Conservation (phyloP, 2,329 filamentous ascomycete genomes). For the Alternaria gansuensis region DNA sequence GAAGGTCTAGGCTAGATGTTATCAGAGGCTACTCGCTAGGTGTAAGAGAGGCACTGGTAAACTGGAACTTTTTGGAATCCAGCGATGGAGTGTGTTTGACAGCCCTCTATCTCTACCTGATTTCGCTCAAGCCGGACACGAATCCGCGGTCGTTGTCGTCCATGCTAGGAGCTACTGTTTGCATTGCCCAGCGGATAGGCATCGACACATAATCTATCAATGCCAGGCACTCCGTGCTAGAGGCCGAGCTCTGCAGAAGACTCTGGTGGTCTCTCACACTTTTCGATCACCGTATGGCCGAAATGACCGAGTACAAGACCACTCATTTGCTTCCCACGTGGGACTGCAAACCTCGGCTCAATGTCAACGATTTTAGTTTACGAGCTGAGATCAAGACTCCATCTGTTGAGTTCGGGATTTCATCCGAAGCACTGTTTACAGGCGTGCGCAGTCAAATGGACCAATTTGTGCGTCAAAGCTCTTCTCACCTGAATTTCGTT, state of each 20-base stretch:
- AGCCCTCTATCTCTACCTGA: conserved; percentile 65
- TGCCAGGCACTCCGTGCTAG: conserved; percentile 63
- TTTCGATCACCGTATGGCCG: conserved; percentile 64
- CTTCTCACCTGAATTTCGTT: conserved; percentile 59
- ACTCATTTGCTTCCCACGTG: conserved; percentile 56
- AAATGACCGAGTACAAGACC: conserved; percentile 63
- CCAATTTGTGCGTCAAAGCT: conserved; percentile 52
- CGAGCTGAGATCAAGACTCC: conserved; percentile 53
- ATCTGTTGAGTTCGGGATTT: conserved; percentile 48
- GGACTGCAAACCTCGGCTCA: conserved; percentile 61
- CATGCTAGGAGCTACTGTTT: conserved; percentile 65
- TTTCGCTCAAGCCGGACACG: conserved; percentile 62
- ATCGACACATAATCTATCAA: conserved; percentile 65
- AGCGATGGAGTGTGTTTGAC: conserved; percentile 64
- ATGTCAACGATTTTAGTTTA: conserved; percentile 62
- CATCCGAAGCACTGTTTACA: conserved; percentile 63
- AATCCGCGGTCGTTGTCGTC: conserved; percentile 62
- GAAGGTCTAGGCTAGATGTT: conserved; percentile 61
- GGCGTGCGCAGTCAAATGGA: conserved; percentile 61
- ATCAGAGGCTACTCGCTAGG: conserved; percentile 67
- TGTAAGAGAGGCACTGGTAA: conserved; percentile 68
- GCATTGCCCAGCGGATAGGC: conserved; percentile 68
- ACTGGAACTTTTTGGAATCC: conserved; percentile 64
- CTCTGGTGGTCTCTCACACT: conserved; percentile 70
- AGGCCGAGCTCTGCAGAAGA: conserved; percentile 68